Evolutionary conservation across 768 basidiomycete species (phyloP).

Genomic region (Boletus reticulatus): DNA sequence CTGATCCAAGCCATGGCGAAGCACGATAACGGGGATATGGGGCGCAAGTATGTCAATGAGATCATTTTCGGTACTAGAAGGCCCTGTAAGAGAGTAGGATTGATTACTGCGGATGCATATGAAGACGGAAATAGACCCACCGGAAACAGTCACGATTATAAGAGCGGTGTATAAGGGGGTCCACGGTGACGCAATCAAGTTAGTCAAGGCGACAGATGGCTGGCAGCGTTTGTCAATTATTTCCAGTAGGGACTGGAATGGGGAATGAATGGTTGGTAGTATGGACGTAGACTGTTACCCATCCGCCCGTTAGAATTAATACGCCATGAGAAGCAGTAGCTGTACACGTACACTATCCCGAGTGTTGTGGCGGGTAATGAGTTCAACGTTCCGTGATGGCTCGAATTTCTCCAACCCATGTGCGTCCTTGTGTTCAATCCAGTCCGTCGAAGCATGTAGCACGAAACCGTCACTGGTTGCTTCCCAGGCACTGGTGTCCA

Average conservation of each 20-base stretch:
- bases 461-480: conserved; percentile 42
- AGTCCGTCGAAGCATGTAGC: conserved; percentile 64
- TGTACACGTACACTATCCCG: conserved; percentile 43
- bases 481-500: conserved; percentile 62
- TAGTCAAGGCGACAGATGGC: conserved; percentile 49
- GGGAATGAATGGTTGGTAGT: conserved; percentile 48
- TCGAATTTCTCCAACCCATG: conserved; percentile 68
- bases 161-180: conserved; percentile 62
- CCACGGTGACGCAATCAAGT: conserved; percentile 54
- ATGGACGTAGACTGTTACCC: conserved; percentile 31
- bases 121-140: conserved; percentile 32
- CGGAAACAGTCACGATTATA: conserved; percentile 48
- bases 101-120: background rate
- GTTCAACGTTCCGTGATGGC: conserved; percentile 62
- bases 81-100: conserved; percentile 19
- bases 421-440: conserved; percentile 63
- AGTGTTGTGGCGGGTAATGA: conserved; percentile 47
- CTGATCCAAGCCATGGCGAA: conserved; percentile 41
- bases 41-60: conserved; percentile 49
- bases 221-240: conserved; percentile 51
- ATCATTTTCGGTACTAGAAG: conserved; percentile 36
- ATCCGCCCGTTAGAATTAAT: conserved; percentile 6
- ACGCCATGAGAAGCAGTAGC: background rate
- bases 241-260: conserved; percentile 53
- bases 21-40: conserved; percentile 56